Percentiles rank a stretch among this genome's conserved stretches.
Evolutionary conservation across 2,329 filamentous ascomycete genomes (phyloP).

Genomic region (Lecanosticta acicola): DNA sequence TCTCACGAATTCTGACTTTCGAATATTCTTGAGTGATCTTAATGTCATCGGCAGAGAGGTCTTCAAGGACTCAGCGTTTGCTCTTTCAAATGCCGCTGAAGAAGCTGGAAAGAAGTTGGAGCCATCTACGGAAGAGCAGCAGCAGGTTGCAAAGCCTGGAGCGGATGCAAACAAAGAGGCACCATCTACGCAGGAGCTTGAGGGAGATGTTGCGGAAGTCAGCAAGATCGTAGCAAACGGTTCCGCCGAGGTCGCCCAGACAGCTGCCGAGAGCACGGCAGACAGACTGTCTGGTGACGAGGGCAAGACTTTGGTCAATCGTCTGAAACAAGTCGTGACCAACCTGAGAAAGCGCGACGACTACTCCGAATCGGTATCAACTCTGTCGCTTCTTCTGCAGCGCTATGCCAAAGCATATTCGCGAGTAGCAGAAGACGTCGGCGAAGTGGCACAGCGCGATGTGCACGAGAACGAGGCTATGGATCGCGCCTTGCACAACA

Average conservation of each 20-base stretch:
- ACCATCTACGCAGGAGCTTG: conserved; percentile 59
- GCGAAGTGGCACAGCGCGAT: conserved; percentile 62
- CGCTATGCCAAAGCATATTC: conserved; percentile 76
- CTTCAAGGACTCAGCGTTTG: conserved; percentile 78
- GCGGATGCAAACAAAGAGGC: conserved; percentile 44
- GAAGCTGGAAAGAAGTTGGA: conserved; percentile 68
- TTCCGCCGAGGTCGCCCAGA: conserved; percentile 44
- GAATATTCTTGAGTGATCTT: conserved; percentile 76
- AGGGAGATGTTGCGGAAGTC: conserved; percentile 41
- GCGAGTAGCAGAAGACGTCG: conserved; percentile 61
- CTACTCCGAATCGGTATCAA: conserved; percentile 82
- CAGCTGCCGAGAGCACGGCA: conserved; percentile 63
- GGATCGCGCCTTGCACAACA: conserved; percentile 69
- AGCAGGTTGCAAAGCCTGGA: conserved; percentile 48
- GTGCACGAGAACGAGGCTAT: conserved; percentile 67
- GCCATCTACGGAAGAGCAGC: conserved; percentile 58
- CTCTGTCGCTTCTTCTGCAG: conserved; percentile 66
- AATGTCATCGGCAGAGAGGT: conserved; percentile 74
- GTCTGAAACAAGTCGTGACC: conserved; percentile 69
- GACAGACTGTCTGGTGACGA: conserved; percentile 70
- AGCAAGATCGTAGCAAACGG: conserved; percentile 43
- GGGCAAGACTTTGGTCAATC: conserved; percentile 64
- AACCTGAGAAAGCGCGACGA: conserved; percentile 71
- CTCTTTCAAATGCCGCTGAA: conserved; percentile 68
- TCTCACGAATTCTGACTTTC: conserved; percentile 84